A percentile compares a stretch with the other conserved stretches of the same genome.
phyloP scores from a whole-genome alignment of 768 basidiomycete species.

The Kondoa subrosea region DNA sequence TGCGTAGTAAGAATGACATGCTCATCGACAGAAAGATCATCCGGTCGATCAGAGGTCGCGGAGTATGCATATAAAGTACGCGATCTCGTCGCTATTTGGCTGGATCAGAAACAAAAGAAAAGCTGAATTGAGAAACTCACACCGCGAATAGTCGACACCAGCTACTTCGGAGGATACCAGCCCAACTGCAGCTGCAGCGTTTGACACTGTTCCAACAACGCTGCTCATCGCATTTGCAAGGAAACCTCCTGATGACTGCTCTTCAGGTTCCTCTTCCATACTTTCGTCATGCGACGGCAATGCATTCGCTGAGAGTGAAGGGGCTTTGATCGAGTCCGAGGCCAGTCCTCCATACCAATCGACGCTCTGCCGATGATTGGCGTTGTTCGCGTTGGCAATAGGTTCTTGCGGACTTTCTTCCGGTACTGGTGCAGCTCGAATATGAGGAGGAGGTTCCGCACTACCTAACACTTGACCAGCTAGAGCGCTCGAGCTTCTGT shows the following conservation, averaged over 20 bases:
- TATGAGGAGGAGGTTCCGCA: background rate
- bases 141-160: conserved; percentile 30
- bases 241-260: conserved; percentile 18
- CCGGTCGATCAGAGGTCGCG: conserved; percentile 50
- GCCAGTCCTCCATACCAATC: conserved; percentile 85
- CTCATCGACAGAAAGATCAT: conserved; percentile 72
- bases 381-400: conserved; percentile 18
- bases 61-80: conserved; percentile 70
- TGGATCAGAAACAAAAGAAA: background rate
- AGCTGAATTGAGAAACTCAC: conserved; percentile 31
- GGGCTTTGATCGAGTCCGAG: conserved; percentile 40
- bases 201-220: conserved; percentile 36
- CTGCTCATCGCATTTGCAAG: conserved; percentile 14
- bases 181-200: conserved; percentile 31
- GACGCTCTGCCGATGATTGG: conserved; percentile 55
- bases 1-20: conserved; percentile 63
- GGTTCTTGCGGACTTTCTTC: background rate
- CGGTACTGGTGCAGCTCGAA: background rate
- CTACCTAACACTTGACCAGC: conserved; percentile 51
- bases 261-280: conserved; percentile 44
- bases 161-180: background rate
- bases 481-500: conserved; percentile 53
- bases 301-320: conserved; percentile 32
- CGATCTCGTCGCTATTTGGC: conserved; percentile 47
- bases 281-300: conserved; percentile 35